Evolutionary conservation across 345 rosid species (phyloP).

Genomic region (Raphanus sativus): DNA sequence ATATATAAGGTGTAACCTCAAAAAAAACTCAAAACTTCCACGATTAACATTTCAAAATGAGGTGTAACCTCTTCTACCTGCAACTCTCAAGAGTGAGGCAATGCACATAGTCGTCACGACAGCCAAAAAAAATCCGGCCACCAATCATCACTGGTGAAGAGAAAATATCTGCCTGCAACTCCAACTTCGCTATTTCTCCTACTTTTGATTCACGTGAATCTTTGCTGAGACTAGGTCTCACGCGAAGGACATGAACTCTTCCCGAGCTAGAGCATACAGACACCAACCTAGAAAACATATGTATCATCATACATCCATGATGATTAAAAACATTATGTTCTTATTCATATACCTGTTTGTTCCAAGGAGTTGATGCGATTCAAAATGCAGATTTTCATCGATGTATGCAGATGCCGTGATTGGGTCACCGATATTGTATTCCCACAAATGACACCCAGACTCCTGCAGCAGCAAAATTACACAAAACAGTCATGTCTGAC

Average conservation of each 20-base stretch:
- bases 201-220: conserved; percentile 43
- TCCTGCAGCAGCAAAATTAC: conserved; percentile 49
- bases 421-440: conserved; percentile 64
- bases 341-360: conserved; percentile 55
- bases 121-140: conserved; percentile 86
- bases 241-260: conserved; percentile 50
- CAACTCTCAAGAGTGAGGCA: conserved; percentile 54
- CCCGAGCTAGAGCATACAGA: conserved; percentile 76
- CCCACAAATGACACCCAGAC: conserved; percentile 69
- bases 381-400: conserved; percentile 69
- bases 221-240: conserved; percentile 34
- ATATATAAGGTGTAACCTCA: no score
- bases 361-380: conserved; percentile 37
- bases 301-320: conserved; percentile 11
- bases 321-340: neutral
- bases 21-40: no score
- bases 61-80: neutral
- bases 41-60: neutral
- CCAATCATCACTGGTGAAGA: conserved; percentile 94
- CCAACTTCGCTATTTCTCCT: conserved; percentile 52
- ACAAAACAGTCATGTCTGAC: conserved; percentile 8
- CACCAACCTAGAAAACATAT: conserved; percentile 59
- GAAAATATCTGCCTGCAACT: conserved; percentile 70
- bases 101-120: conserved; percentile 76
- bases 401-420: conserved; percentile 85